phyloP scores from a whole-genome alignment of 2,329 filamentous ascomycete species.

The Dactylellina cionopaga region DNA sequence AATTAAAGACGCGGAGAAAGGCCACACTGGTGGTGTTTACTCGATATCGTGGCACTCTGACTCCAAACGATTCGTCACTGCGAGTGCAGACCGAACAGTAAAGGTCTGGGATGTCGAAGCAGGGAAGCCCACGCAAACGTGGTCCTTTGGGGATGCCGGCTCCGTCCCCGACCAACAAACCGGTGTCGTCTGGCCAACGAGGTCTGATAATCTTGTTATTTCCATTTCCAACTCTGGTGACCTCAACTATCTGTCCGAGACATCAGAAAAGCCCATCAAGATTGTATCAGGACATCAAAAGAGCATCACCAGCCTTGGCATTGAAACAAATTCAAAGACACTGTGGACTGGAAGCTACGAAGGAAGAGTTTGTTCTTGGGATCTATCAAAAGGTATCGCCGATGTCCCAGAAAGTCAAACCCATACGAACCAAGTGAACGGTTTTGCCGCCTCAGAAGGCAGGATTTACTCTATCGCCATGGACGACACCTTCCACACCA shows the following conservation, averaged over 20 bases:
- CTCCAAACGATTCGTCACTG: conserved; percentile 85
- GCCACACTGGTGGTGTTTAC: conserved; percentile 92
- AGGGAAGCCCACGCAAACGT: conserved; percentile 79
- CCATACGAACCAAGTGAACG: conserved; percentile 86
- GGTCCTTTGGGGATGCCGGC: conserved; percentile 82
- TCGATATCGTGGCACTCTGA: conserved; percentile 89
- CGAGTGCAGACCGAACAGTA: conserved; percentile 92
- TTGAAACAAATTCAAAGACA: conserved; percentile 68
- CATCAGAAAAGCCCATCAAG: conserved; percentile 73
- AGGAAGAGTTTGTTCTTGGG: conserved; percentile 85
- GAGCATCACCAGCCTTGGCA: conserved; percentile 80
- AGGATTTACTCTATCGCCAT: conserved; percentile 87
- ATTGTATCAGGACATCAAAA: conserved; percentile 90
- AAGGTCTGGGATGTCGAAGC: conserved; percentile 91
- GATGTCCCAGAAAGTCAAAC: conserved; percentile 78
- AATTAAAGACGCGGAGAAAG: conserved; percentile 76
- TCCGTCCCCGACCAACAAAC: conserved; percentile 89
- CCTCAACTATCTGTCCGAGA: conserved; percentile 85
- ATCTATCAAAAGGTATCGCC: conserved; percentile 75
- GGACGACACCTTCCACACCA: conserved; percentile 87
- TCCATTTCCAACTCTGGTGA: conserved; percentile 88
- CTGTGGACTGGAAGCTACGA: conserved; percentile 93
- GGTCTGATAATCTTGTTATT: conserved; percentile 86
- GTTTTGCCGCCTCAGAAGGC: conserved; percentile 70
- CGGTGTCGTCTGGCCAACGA: conserved; percentile 86